Conservation (phyloP, 306 rosid species). For the Comarum palustre region DNA sequence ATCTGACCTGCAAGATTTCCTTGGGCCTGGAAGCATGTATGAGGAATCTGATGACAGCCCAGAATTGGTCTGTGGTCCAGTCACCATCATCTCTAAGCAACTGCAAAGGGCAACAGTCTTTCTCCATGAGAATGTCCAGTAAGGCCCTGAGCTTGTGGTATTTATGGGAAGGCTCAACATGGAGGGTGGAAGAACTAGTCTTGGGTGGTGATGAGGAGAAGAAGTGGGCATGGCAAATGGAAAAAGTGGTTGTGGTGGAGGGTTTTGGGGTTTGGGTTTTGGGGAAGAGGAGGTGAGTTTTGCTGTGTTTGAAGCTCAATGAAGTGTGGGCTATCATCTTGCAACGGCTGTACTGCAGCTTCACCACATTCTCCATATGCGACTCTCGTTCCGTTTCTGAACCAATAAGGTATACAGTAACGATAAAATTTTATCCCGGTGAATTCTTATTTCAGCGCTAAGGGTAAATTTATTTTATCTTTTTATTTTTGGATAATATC, state of each 20-base stretch:
- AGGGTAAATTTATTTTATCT: no score
- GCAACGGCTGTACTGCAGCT: not conserved
- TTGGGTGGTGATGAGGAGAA: conserved; percentile 8
- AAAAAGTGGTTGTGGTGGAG: not conserved
- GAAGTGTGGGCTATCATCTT: not conserved
- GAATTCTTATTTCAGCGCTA: no score
- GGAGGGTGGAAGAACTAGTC: conserved; percentile 40
- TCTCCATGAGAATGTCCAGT: conserved; percentile 35
- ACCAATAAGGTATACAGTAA: no score
- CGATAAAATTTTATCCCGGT: no score
- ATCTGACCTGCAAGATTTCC: conserved; percentile 49
- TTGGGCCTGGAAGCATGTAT: conserved; percentile 41
- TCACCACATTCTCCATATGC: conserved; percentile 1
- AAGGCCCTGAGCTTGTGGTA: conserved; percentile 41
- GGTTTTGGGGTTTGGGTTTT: conserved; percentile 9
- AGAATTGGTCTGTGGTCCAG: conserved; percentile 58
- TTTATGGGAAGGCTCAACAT: conserved; percentile 46
- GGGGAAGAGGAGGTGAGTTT: not conserved
- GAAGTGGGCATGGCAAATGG: conserved; percentile 12
- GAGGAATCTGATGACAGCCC: conserved; percentile 64
- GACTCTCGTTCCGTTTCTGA: no score
- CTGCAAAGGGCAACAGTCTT: conserved; percentile 36
- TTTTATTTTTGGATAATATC: no score
- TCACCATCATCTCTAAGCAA: conserved; percentile 53
- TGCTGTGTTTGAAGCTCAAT: conserved; percentile 11